Evolutionary conservation across 2,329 filamentous ascomycete species (phyloP), one percentile per base, ranked within the genome.

Genomic region (Gnomoniopsis sp.): DNA sequence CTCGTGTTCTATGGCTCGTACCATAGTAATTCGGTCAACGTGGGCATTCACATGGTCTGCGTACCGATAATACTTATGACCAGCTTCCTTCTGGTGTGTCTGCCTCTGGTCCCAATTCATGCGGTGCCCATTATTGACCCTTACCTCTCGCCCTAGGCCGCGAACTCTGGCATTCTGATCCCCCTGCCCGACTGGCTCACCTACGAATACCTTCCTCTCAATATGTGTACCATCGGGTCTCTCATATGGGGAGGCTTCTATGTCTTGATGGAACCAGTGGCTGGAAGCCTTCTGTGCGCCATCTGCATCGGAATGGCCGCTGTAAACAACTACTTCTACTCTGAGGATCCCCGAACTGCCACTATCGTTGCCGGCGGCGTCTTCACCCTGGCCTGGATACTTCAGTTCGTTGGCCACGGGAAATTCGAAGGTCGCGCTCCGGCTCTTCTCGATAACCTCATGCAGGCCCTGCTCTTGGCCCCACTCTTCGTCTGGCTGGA

Each of bases 401-500:
- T 88, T 53, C 95, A 99, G 71, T 97, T 99, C 70, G 68, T 98
- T 53, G 95, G 95, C 30, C 95, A 99, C 70, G 93, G 92, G 41
- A 85, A 83, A 53, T 98, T 91, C 66, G 95, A 98, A 75, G 86
- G 90, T 21, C 86, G 93, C 54, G 91, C 93, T 2, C 95, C 93
- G 8, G 93, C 93, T 4, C 77, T 98, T 63, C 77, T 98, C 50
- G 93, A 98, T 75, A 98, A 97, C 69, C 76, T 98, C 46, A 81
- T 96, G 50, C 95, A 98, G 75, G 93, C 95, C 30, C 74, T 98
- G 64, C 93, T 98, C 69, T 81, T 98, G 23, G 95, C 95, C 0
- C 95, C 95, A 10, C 88, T 99, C 69, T 99, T 98, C 67, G 93
- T 98, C 59, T 99, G 95, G 90, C 88, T 99, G 67, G 93, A 98